Evolutionary conservation across 2,329 filamentous ascomycete species (phyloP).

Genomic region (Aspergillus glaucus): DNA sequence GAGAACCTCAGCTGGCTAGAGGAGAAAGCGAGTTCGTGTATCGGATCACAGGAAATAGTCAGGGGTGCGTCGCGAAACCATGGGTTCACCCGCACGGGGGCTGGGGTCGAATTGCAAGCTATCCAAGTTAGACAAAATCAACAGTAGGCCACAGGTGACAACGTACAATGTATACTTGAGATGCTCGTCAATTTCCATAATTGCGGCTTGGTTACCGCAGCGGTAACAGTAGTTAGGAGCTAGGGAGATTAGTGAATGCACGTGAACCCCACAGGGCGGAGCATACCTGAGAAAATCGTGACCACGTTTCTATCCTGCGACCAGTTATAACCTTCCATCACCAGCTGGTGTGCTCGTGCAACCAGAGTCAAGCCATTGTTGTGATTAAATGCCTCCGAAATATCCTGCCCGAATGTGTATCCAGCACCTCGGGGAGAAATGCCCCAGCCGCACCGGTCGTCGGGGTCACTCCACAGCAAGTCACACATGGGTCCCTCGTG

Average conservation of each 20-base stretch:
- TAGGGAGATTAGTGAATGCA: slow-evolving; percentile 23
- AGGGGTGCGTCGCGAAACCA: slow-evolving; percentile 95
- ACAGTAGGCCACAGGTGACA: not conserved
- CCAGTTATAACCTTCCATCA: slow-evolving; percentile 99
- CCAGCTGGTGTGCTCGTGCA: slow-evolving; percentile 89
- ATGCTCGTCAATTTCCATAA: slow-evolving; percentile 99
- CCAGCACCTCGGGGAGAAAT: slow-evolving; percentile 88
- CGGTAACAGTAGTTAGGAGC: slow-evolving; percentile 94
- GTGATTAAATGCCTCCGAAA: slow-evolving; percentile 94
- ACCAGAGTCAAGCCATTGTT: slow-evolving; percentile 87
- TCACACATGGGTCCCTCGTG: slow-evolving; percentile 99
- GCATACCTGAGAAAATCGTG: slow-evolving; percentile 89
- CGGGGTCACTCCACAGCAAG: slow-evolving; percentile 93
- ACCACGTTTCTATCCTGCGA: slow-evolving; percentile 97
- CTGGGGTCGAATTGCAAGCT: slow-evolving; percentile 99
- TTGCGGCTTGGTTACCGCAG: slow-evolving; percentile 98
- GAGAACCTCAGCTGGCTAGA: slow-evolving; percentile 14
- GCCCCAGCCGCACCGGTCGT: slow-evolving; percentile 92
- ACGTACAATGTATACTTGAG: slow-evolving; percentile 99
- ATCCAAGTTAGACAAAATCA: slow-evolving; percentile 8
- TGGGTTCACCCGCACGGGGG: slow-evolving; percentile 92
- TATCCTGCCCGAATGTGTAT: slow-evolving; percentile 91
- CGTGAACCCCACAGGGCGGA: no score
- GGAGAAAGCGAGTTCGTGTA: slow-evolving; percentile 23
- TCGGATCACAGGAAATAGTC: slow-evolving; percentile 87